phyloP scores from a whole-genome alignment of 2,329 filamentous ascomycete species.

The Trichoderma hamatum region DNA sequence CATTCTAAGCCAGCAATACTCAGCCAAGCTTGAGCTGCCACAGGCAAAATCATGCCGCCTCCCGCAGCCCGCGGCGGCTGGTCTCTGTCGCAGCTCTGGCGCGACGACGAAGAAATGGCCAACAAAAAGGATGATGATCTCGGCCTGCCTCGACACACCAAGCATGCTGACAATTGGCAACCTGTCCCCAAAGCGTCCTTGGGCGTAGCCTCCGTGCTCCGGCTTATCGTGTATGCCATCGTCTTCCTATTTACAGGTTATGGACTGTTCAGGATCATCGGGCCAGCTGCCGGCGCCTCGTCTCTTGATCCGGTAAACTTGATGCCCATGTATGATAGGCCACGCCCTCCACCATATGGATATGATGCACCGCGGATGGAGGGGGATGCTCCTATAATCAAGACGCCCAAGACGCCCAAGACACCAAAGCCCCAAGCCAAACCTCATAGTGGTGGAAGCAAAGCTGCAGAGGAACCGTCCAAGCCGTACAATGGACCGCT shows the following conservation, averaged over 20 bases:
- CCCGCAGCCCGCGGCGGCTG: constrained; percentile 37
- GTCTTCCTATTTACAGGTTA: constrained; percentile 61
- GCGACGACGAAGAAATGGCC: constrained; percentile 58
- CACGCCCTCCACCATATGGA: constrained; percentile 10
- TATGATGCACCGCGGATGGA: constrained; percentile 19
- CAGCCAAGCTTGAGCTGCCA: neutral
- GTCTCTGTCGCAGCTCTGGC: constrained; percentile 46
- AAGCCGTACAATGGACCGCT: constrained; percentile 68
- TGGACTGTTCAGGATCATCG: constrained; percentile 31
- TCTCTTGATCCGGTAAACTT: constrained; percentile 12
- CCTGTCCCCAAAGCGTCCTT: constrained; percentile 43
- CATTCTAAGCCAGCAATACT: neutral
- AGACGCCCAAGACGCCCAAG: neutral
- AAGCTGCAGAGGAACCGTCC: neutral
- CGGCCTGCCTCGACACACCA: constrained; percentile 31
- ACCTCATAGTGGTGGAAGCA: neutral
- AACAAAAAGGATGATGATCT: constrained; percentile 66
- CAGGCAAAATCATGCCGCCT: neutral
- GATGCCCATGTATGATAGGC: neutral
- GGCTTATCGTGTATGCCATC: constrained; percentile 52
- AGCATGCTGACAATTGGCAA: constrained; percentile 44
- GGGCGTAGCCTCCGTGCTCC: constrained; percentile 57
- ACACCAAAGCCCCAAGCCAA: neutral
- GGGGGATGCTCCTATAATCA: constrained; percentile 1
- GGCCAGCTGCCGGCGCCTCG: constrained; percentile 48